Evolutionary conservation across 495 filamentous ascomycete species (phyloP), one percentile per base, ranked within the genome.

Genomic region (Rostrohypoxylon terebratum): DNA sequence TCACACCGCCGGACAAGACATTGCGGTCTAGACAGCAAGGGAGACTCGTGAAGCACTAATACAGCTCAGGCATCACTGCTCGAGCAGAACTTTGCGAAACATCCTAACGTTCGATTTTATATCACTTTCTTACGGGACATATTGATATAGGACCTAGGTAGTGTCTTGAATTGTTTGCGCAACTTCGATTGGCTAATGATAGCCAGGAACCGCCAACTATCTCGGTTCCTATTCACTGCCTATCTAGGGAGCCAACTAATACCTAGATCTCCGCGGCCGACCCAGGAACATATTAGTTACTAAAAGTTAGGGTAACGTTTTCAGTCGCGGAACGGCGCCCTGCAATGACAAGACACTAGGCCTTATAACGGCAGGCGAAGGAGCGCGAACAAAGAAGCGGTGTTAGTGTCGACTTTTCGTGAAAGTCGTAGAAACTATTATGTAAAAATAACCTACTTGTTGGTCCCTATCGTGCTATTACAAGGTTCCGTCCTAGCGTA

Each of bases 351-450:
- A 45, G 42, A 20, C n/a, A 45, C 16, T 45, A 45, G 10, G 47
- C 48, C 23, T 31, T 60, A 20, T 34, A 34, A 34, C 31, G 51
- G 18, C n/a, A 21, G 33, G 65, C 65, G 65, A 61, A 61, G 33
- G 18, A 34, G 53, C 9, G 16, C n/a, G 5, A 25, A 36, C 50
- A 44, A 28, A 59, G 54, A 25, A 57, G 68, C 63, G 62, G 47
- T 59, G 60, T 64, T 71, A 20, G 62, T 25, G 13, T 54, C 45
- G 20, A 21, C 18, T 20, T 20, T 33, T 53, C 7, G 18, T 25
- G 14, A 44, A 33, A 16, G n/a, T 14, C 36, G 31, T 4, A 14
- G 59, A 72, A 59, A 21, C 69, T 64, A 60, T 72, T 72, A 72
- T 58, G 63, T 72, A 68, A 72, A 34, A 47, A 44, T 31, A 72